Conservation (phyloP, 1,284 basidiomycete species). For the Sanguinoderma infundibulare region DNA sequence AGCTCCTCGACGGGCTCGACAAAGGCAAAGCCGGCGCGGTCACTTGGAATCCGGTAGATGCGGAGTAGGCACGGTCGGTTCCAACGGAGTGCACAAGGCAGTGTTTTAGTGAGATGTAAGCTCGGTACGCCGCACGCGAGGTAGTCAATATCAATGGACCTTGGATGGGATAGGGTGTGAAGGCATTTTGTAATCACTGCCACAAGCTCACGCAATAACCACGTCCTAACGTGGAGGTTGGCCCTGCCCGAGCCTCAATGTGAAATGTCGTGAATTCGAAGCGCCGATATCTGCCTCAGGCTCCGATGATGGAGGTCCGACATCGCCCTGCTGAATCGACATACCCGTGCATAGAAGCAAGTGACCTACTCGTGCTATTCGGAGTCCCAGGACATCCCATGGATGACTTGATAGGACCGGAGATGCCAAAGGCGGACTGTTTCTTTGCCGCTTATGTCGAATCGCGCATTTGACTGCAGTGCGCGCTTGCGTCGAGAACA, state of each 20-base stretch:
- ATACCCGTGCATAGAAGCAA: not conserved
- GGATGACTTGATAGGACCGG: not conserved
- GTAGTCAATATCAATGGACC: not conserved
- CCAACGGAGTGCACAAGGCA: not conserved
- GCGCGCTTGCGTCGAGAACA: not conserved
- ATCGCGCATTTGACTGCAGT: not conserved
- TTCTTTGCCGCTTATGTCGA: not conserved
- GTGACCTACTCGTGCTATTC: not conserved
- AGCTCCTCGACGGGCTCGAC: slow-evolving; percentile 51
- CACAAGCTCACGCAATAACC: not conserved
- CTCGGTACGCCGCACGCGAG: slow-evolving; percentile 13
- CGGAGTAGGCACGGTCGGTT: slow-evolving; percentile 15
- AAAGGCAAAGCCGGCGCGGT: slow-evolving; percentile 49
- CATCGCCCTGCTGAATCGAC: not conserved
- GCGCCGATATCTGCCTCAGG: too few relatives aligned
- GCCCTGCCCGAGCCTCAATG: not conserved
- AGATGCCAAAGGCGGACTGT: not conserved
- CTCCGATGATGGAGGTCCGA: not conserved
- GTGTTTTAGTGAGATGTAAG: not conserved
- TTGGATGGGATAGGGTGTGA: not conserved
- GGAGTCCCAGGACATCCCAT: not conserved
- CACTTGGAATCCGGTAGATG: slow-evolving; percentile 57
- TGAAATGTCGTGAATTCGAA: not conserved
- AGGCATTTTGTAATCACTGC: not conserved
- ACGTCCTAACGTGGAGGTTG: not conserved